Evolutionary conservation across 768 basidiomycete species (phyloP).

Genomic region (Leccinum uliginosum): DNA sequence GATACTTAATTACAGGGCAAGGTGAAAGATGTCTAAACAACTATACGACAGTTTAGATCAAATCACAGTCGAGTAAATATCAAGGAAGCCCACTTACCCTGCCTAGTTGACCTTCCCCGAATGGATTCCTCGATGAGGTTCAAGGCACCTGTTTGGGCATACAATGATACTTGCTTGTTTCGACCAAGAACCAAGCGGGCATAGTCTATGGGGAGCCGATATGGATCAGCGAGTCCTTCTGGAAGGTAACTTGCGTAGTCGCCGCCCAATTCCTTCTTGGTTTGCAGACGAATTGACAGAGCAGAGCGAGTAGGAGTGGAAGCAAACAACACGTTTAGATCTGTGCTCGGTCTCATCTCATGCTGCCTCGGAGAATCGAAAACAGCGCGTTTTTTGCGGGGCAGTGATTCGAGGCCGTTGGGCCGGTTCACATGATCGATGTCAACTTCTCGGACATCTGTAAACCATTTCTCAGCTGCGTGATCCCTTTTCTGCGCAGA

Average conservation of each 20-base stretch:
- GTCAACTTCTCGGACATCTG: constrained; percentile 17
- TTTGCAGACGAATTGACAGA: constrained; percentile 21
- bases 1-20: not conserved
- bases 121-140: constrained; percentile 32
- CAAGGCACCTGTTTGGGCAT: constrained; percentile 37
- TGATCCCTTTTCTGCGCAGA: constrained; percentile 22
- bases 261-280: constrained; percentile 40
- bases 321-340: constrained; percentile 20
- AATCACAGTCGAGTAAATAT: not conserved
- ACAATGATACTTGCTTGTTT: constrained; percentile 39
- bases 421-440: constrained; percentile 4
- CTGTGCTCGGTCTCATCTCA: constrained; percentile 20
- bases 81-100: constrained; percentile 8
- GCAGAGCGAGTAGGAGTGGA: not conserved
- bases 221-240: constrained; percentile 22
- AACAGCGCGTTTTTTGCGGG: constrained; percentile 5
- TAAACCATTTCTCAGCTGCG: constrained; percentile 24
- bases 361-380: constrained; percentile 7
- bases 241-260: constrained; percentile 49
- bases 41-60: constrained; percentile 2
- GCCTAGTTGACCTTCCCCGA: constrained; percentile 4
- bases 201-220: constrained; percentile 36
- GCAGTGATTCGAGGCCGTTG: not conserved
- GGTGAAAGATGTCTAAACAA: constrained; percentile 8
- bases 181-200: constrained; percentile 42